Evolutionary conservation across 2,329 filamentous ascomycete species (phyloP).

Genomic region (Aspergillus sp.): DNA sequence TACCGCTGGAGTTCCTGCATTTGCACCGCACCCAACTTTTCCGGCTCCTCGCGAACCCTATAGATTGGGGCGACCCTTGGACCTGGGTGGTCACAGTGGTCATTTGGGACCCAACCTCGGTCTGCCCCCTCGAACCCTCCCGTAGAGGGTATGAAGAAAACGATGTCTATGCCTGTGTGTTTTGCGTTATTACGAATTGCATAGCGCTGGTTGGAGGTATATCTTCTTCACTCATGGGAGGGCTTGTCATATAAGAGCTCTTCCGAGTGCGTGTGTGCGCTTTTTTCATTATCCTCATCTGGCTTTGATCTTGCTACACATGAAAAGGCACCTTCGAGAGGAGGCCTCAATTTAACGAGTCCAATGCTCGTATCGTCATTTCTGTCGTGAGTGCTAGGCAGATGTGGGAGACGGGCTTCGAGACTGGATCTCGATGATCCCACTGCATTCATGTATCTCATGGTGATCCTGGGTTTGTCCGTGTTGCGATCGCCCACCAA

Average conservation of each 20-base stretch:
- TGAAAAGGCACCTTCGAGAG: neutral
- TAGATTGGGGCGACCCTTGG: slow-evolving; percentile 35
- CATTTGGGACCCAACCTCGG: slow-evolving; percentile 36
- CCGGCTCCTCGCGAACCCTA: slow-evolving; percentile 40
- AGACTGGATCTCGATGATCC: slow-evolving; percentile 35
- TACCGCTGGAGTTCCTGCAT: slow-evolving; percentile 50
- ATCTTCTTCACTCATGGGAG: slow-evolving; percentile 36
- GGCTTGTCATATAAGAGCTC: slow-evolving; percentile 32
- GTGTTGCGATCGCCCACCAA: slow-evolving; percentile 81
- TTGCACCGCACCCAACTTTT: slow-evolving; percentile 39
- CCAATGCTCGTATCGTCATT: slow-evolving; percentile 11
- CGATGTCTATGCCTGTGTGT: slow-evolving; percentile 27
- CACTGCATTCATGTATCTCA: slow-evolving; percentile 16
- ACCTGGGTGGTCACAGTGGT: slow-evolving; percentile 33
- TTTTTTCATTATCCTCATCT: slow-evolving; percentile 12
- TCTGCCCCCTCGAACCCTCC: slow-evolving; percentile 40
- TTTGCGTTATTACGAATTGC: slow-evolving; percentile 39
- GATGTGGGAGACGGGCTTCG: slow-evolving; percentile 20
- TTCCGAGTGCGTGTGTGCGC: slow-evolving; percentile 15
- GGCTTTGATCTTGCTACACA: slow-evolving; percentile 4
- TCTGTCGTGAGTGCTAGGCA: slow-evolving; percentile 16
- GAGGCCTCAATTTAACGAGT: slow-evolving; percentile 4
- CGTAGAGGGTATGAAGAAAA: slow-evolving; percentile 25
- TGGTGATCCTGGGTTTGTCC: slow-evolving; percentile 26
- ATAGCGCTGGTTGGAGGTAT: slow-evolving; percentile 42